A percentile compares a stretch with the other conserved stretches of the same genome.
These are phyloP conservation scores for Apiospora saccharicola DNA, from an alignment of 2,329 filamentous ascomycete species.

Conservation along the genomic window DNA sequence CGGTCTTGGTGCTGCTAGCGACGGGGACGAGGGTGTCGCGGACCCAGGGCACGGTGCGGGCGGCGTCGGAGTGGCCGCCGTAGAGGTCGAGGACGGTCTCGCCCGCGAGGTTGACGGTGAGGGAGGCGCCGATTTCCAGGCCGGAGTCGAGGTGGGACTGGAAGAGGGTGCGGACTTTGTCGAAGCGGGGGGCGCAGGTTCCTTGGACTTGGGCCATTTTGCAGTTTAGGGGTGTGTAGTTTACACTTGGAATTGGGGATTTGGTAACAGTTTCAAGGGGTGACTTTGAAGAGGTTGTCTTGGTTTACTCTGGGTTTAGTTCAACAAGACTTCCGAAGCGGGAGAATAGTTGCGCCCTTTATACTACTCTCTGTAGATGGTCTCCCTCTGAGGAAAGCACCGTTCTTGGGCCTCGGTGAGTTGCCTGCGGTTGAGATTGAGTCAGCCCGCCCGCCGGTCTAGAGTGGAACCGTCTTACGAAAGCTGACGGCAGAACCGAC, in stretches of 20 bases:
- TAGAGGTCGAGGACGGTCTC: slow-evolving; percentile 50
- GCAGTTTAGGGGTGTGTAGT: no score
- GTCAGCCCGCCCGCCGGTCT: neutral
- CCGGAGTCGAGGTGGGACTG: slow-evolving; percentile 44
- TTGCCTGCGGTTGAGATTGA: neutral
- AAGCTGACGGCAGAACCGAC: neutral
- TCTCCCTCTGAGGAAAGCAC: no score
- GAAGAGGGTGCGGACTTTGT: slow-evolving; percentile 44
- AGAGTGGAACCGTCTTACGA: neutral
- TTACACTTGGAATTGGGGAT: neutral
- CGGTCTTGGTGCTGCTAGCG: slow-evolving; percentile 48
- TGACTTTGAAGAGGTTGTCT: neutral
- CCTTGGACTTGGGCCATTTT: slow-evolving; percentile 43
- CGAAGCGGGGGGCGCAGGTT: slow-evolving; percentile 45
- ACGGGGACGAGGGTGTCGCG: slow-evolving; percentile 47
- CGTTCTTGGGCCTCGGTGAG: neutral
- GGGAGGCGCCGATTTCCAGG: slow-evolving; percentile 51
- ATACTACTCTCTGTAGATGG: neutral
- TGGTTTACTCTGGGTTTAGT: neutral
- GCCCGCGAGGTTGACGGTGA: slow-evolving; percentile 49
- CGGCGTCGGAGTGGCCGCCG: slow-evolving; percentile 46
- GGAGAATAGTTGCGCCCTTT: neutral
- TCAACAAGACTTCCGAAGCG: neutral
- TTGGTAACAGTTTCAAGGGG: no score
- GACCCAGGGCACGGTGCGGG: slow-evolving; percentile 42